Base-by-base conservation (phyloP, 2,329 filamentous ascomycete genomes). In the Sporothrix inflata region DNA sequence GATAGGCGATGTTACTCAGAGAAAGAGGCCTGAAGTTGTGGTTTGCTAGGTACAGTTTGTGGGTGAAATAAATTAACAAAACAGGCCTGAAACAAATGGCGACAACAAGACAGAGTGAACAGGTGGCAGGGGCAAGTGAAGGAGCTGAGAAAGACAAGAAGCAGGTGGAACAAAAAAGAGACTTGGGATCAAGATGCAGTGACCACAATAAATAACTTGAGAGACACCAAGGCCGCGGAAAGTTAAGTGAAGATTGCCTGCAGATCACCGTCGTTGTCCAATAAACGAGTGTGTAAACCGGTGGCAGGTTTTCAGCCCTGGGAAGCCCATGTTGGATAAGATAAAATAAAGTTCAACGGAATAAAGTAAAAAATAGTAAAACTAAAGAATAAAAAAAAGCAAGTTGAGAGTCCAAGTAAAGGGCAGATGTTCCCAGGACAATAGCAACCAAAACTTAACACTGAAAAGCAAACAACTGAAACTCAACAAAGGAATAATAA, bases 401-500 rank as follows among this genome's bases (percentile, higher is more conserved):
- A 38, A 67, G 45, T 11, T 27, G 66, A 49, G 40, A 61, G 21
- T 11, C 71, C 55, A 60, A 21, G 55, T 21, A 30, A 14, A 16
- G 55, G 6, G 30, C 3, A 34, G 30, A 34, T 34, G 30, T 34
- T 34, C 30, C 30, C 6, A 34, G 30, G 30, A n/a, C 6, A 30
- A 40, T 12, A 65, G 19, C 1, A 40, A 40, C 19, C 3, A 45
- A 45, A 45, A 5, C 67, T 38, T 7, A 55, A 71, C 4, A 9
- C 19, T 5, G 19, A 67, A 34, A 69, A 40, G 12, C 19, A 57
- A 49, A n/a, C 12, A 69, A 67, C 14, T 24, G 40, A 9, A 38
- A 45, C 47, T 40, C n/a, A 61, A 27, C 38, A 65, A 69, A 65
- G 24, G 11, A 67, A 65, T 11, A 21, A 69, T 27, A 30, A 24